Evolutionary conservation across 345 rosid genomes (phyloP).

Genomic region (Arabis hirsuta): DNA sequence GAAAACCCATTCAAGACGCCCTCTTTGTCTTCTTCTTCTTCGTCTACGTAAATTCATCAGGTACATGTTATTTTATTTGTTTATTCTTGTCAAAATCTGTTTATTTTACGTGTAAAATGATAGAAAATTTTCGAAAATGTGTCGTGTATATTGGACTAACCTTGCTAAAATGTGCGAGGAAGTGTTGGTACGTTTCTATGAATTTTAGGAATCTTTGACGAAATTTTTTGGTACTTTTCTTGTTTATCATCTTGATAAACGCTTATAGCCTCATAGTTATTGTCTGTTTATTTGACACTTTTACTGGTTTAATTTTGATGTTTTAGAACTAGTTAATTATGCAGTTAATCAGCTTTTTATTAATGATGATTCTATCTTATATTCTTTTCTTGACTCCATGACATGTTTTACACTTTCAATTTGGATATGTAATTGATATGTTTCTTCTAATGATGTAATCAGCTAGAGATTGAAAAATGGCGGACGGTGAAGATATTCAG

Average conservation of each 20-base stretch:
- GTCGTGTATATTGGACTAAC: too few relatives aligned
- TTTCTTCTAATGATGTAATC: conserved; percentile 26
- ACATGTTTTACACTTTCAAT: too few relatives aligned
- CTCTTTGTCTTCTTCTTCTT: conserved; percentile 27
- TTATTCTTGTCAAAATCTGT: neutral
- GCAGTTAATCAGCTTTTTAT: too few relatives aligned
- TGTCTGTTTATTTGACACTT: too few relatives aligned
- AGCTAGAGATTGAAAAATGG: conserved; percentile 51
- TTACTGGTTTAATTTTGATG: too few relatives aligned
- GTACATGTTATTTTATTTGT: conserved; percentile 22
- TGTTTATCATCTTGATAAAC: too few relatives aligned
- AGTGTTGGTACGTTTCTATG: neutral
- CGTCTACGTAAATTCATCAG: conserved; percentile 27
- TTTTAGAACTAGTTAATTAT: too few relatives aligned
- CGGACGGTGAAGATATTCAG: conserved; percentile 66
- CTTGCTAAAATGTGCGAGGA: neutral
- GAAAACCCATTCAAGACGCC: conserved; percentile 20
- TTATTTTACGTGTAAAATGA: neutral
- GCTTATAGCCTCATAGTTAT: too few relatives aligned
- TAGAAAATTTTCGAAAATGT: neutral
- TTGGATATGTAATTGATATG: conserved; percentile 18
- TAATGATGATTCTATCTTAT: too few relatives aligned
- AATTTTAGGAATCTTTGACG: too few relatives aligned
- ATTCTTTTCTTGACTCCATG: too few relatives aligned
- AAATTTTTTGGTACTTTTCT: too few relatives aligned